Percentiles rank a stretch among this genome's conserved stretches.
phyloP scores from a whole-genome alignment of 345 rosid species.

The Cochlearia excelsa region DNA sequence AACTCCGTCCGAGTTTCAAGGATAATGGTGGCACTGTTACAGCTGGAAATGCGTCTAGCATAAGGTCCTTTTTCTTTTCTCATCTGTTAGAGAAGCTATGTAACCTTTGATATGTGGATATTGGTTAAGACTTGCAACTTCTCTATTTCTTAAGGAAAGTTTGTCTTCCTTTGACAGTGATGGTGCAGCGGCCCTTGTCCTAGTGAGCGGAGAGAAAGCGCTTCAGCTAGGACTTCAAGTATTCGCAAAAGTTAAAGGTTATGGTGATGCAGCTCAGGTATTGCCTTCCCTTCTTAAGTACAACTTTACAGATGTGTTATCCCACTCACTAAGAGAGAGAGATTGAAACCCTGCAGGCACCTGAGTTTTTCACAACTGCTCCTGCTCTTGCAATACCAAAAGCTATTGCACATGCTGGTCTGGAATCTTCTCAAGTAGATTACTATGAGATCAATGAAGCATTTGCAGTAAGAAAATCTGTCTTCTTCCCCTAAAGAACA shows the following conservation, averaged over 20 bases:
- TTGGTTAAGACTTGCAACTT: constrained; percentile 14
- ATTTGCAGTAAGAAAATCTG: constrained; percentile 62
- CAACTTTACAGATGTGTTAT: constrained; percentile 11
- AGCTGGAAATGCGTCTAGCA: constrained; percentile 97
- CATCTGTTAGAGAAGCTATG: neutral
- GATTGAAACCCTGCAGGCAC: constrained; percentile 55
- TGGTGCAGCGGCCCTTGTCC: constrained; percentile 93
- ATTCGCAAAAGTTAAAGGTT: constrained; percentile 76
- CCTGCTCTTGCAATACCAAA: constrained; percentile 97
- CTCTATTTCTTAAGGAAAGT: neutral
- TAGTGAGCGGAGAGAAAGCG: constrained; percentile 87
- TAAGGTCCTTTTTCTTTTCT: constrained; percentile 50
- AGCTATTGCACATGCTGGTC: constrained; percentile 73
- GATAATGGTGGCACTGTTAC: constrained; percentile 88
- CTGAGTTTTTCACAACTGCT: constrained; percentile 89
- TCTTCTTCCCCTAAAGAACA: constrained; percentile 6
- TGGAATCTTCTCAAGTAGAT: constrained; percentile 84
- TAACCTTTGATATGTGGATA: constrained; percentile 3
- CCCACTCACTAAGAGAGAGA: constrained; percentile 14
- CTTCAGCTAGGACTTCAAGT: constrained; percentile 73
- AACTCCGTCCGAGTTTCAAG: constrained; percentile 95
- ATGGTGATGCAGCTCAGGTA: constrained; percentile 98
- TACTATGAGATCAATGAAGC: constrained; percentile 97
- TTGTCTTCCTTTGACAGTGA: constrained; percentile 51
- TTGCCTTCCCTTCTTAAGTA: neutral